Base-by-base conservation (phyloP, 2,329 filamentous ascomycete genomes). In the Allantophomopsis cytisporea region DNA sequence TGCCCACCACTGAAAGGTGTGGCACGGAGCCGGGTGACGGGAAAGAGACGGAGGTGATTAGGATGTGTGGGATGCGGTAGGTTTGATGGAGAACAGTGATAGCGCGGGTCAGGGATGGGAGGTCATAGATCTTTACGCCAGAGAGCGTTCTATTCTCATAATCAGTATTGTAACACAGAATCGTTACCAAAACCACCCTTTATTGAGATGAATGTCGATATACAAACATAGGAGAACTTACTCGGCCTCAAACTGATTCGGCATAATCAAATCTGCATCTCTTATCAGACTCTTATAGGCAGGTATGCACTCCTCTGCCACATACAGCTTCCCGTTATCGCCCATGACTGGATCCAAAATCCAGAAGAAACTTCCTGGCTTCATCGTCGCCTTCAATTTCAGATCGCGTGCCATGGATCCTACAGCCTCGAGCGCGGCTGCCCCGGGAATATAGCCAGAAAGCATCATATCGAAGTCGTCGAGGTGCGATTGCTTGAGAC, bases 291-390 rank as follows among this genome's bases (percentile, higher is more conserved):
- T 68, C 61, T 86, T 89, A 60, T 96, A 98, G 12, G 83, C 87
- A 0, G 88, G 88, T 13, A 96, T 83, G 3, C 94, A 86, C 47
- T 94, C 86, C 50, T 89, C 80, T 5, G 81, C 83, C 7, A 98
- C 89, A 55, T 98, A 98, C 11, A 98, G 68, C 48, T 73, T 76
- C 37, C 87, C 91, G 53, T 95, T 87, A 57, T 98, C 91, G 21
- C 91, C 91, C 91, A 98, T 98, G 36, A 98, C 91, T 0, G 93
- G 91, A 58, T 98, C 91, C 18, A 98, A 71, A 2, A 94, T 85
- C 89, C 89, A 96, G 62, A 96, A 96, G 64, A 96, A 94, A 35
- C 71, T 76, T 1, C 86, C 83, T 0, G 83, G 79, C 23, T 67
- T 69, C 12, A 63, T 65, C 30, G 63, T 65, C 2, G 74, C 69